Evolutionary conservation across 768 basidiomycete species (phyloP), one percentile per base, ranked within the genome.

Genomic region (Bullera alba): DNA sequence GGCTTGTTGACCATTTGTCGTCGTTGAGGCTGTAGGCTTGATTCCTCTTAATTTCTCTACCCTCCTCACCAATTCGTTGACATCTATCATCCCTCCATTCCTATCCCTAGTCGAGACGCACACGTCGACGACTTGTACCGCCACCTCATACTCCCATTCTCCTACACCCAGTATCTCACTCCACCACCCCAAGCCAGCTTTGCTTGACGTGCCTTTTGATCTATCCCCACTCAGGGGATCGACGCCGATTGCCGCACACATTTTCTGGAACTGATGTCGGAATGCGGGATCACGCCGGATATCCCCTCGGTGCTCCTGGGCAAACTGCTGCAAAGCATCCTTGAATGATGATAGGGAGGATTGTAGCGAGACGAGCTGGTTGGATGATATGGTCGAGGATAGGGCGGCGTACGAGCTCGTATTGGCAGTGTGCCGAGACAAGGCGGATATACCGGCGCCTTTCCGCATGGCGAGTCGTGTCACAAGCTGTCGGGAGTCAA

Each of bases 91-190:
- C 0, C 95, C 95, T 0, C 95, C 95, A 63, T 96, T 96, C 38
- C 83, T 25, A 21, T 67, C 68, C 2, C 74, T 46, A 1, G 67
- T 71, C 3, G 66, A 61, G 7, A 75, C 63, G 49, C 75, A 76
- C 3, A 77, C 67, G 56, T 77, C 76, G 7, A 95, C 88, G 54
- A 93, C 86, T 75, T 93, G 93, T 32, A 96, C 89, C 8, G 90
- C 89, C 5, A 97, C 80, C 65, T 95, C 92, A 68, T 88, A 86
- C 62, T 91, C 86, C 89, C 91, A 97, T 69, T 97, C 95, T 15
- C 88, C 83, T 47, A 95, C 73, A 12, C 73, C 72, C 4, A 76
- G 79, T 64, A 90, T 75, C 67, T 92, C 90, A 2, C 85, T 83
- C 88, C 90, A 95, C 82, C 87, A 87, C 2, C 89, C 88, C 23